Conservation (phyloP, 257 asterid genomes). For the Buddleja alternifolia region DNA sequence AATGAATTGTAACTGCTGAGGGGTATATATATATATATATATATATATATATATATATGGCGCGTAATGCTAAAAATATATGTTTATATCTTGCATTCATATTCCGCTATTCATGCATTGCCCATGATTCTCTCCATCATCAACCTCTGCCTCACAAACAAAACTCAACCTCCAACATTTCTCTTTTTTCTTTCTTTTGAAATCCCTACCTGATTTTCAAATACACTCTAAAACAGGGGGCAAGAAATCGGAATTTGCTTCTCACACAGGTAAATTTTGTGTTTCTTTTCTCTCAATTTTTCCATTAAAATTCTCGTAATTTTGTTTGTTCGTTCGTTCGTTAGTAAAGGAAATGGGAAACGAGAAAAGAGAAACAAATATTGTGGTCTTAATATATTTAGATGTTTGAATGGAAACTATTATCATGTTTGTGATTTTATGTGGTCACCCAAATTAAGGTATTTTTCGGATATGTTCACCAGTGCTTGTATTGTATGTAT, state of each 20-base stretch:
- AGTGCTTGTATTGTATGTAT: too few species aligned
- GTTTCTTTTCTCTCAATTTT: not conserved
- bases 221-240: not conserved
- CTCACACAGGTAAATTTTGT: constrained; percentile 25
- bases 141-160: constrained; percentile 33
- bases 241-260: constrained; percentile 17
- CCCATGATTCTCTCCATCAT: constrained; percentile 37
- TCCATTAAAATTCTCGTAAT: not conserved
- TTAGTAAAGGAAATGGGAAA: too few species aligned
- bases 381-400: too few species aligned
- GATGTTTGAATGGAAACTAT: too few species aligned
- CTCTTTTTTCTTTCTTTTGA: constrained; percentile 1
- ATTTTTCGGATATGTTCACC: too few species aligned
- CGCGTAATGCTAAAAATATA: too few species aligned
- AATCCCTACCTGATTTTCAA: constrained; percentile 25
- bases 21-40: too few species aligned
- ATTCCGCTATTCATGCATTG: constrained; percentile 47
- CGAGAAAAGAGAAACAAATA: too few species aligned
- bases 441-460: too few species aligned
- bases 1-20: too few species aligned
- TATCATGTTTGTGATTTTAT: too few species aligned
- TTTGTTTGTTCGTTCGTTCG: not conserved
- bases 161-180: not conserved
- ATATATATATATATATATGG: too few species aligned
- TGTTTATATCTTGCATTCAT: constrained; percentile 25